Evolutionary conservation across 2,329 filamentous ascomycete genomes (phyloP).

Genomic region (Stagonosporopsis vannaccii): DNA sequence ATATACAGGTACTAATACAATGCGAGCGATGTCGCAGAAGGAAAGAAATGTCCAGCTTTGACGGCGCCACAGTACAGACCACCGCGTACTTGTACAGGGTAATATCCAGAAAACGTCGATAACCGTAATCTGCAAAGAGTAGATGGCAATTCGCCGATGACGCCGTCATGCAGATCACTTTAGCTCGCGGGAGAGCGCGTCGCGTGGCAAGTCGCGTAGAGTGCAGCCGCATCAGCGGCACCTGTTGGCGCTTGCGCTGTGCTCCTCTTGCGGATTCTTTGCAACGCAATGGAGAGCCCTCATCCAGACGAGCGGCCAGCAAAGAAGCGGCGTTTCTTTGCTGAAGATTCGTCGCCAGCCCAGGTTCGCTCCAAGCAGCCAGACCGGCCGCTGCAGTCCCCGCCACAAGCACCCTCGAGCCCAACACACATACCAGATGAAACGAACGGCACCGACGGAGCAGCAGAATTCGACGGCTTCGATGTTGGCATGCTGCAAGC

Average conservation of each 20-base stretch:
- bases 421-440: conserved; percentile 12
- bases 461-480: conserved; percentile 51
- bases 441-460: conserved; percentile 18
- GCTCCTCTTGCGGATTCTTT: neutral
- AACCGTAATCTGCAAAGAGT: conserved; percentile 21
- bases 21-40: neutral
- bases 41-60: neutral
- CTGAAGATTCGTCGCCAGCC: conserved; percentile 56
- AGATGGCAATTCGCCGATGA: conserved; percentile 30
- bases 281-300: conserved; percentile 46
- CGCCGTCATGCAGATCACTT: conserved; percentile 36
- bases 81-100: neutral
- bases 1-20: neutral
- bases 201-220: conserved; percentile 28
- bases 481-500: conserved; percentile 63
- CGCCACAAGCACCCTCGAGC: conserved; percentile 38
- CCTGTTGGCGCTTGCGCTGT: neutral
- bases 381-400: conserved; percentile 41
- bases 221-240: neutral
- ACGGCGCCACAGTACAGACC: neutral
- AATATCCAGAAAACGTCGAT: neutral
- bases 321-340: conserved; percentile 71
- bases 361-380: conserved; percentile 24
- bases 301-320: conserved; percentile 61
- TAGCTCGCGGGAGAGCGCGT: conserved; percentile 41